phyloP scores from a whole-genome alignment of 2,329 filamentous ascomycete species.

The Neobulgaria alba region DNA sequence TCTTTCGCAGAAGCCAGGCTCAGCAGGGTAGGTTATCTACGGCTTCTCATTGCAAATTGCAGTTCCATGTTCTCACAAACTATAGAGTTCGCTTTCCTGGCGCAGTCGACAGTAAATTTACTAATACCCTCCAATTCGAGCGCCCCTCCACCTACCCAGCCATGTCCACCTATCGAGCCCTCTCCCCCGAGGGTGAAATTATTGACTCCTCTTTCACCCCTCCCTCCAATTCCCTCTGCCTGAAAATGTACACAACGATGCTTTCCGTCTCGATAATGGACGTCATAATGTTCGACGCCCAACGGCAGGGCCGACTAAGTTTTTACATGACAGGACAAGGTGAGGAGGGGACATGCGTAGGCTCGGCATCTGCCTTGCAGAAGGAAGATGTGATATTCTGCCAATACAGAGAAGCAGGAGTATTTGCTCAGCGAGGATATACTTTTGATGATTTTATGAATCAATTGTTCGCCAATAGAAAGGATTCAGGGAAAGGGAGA shows the following conservation, averaged over 20 bases:
- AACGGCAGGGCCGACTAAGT: slow-evolving; percentile 54
- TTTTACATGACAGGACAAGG: slow-evolving; percentile 77
- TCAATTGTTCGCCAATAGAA: slow-evolving; percentile 81
- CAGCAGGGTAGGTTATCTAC: slow-evolving; percentile 19
- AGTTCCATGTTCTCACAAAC: slow-evolving; percentile 31
- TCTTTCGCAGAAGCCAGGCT: slow-evolving; percentile 22
- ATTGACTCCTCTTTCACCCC: slow-evolving; percentile 65
- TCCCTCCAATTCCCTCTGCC: slow-evolving; percentile 27
- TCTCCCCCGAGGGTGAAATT: slow-evolving; percentile 79
- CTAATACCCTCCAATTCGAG: slow-evolving; percentile 67
- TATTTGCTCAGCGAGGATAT: slow-evolving; percentile 85
- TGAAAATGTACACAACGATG: slow-evolving; percentile 47
- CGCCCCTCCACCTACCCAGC: slow-evolving; percentile 63
- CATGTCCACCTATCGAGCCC: slow-evolving; percentile 83
- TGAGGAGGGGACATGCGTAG: slow-evolving; percentile 79
- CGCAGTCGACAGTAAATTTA: slow-evolving; percentile 92
- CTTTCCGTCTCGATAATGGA: slow-evolving; percentile 77
- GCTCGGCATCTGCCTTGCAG: slow-evolving; percentile 74
- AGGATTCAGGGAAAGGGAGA: slow-evolving; percentile 71
- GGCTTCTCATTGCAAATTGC: not conserved
- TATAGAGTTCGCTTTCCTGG: slow-evolving; percentile 64
- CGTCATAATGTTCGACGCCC: slow-evolving; percentile 94
- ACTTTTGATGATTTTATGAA: slow-evolving; percentile 86
- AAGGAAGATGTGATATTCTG: slow-evolving; percentile 85
- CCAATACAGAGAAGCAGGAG: slow-evolving; percentile 89